Evolutionary conservation across 2,329 filamentous ascomycete genomes (phyloP).

Genomic region (Seiridium cupressi): DNA sequence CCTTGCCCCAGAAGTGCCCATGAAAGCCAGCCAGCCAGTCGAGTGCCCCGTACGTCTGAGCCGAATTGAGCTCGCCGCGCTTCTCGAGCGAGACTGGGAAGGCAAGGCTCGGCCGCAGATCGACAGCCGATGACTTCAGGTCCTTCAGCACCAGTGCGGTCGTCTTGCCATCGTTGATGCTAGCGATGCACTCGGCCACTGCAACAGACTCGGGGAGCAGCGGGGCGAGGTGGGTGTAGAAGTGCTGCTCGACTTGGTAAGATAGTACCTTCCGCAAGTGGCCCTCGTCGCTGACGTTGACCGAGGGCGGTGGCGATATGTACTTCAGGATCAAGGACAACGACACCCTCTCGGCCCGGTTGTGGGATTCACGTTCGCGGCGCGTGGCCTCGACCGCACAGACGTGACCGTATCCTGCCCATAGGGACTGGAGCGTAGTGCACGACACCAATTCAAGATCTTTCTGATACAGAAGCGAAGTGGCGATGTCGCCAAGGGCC

Average conservation of each 20-base stretch:
- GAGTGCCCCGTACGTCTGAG: constrained; percentile 52
- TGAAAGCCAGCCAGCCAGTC: constrained; percentile 66
- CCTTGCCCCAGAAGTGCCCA: constrained; percentile 43
- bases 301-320: constrained; percentile 48
- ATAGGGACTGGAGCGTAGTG: constrained; percentile 40
- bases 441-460: constrained; percentile 37
- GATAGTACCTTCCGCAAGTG: constrained; percentile 65
- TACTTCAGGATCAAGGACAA: constrained; percentile 56
- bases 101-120: constrained; percentile 34
- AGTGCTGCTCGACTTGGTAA: constrained; percentile 66
- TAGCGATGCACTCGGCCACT: constrained; percentile 48
- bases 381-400: constrained; percentile 47
- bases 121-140: constrained; percentile 15
- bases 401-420: constrained; percentile 55
- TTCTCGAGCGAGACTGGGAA: constrained; percentile 59
- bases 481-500: constrained; percentile 5
- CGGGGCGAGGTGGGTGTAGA: constrained; percentile 58
- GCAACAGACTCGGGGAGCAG: constrained; percentile 38
- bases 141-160: constrained; percentile 18
- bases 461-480: constrained; percentile 6
- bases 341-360: constrained; percentile 13
- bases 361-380: neutral
- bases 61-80: constrained; percentile 40
- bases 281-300: constrained; percentile 49
- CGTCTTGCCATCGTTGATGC: constrained; percentile 18